phyloP scores from a whole-genome alignment of 1,139 yeast species.

The Suhomyces coccinellae region DNA sequence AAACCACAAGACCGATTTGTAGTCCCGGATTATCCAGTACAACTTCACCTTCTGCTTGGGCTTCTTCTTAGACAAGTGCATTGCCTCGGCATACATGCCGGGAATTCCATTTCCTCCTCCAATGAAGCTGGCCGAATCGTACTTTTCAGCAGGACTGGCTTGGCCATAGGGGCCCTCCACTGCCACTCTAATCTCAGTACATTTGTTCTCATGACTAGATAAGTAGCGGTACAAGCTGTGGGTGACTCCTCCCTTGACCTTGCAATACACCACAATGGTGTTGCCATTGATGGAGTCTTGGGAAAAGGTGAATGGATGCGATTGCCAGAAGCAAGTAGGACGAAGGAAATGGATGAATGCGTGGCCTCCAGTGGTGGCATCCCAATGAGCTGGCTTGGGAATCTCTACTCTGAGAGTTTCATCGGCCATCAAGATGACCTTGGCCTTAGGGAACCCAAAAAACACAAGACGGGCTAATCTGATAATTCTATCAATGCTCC shows the following conservation, averaged over 20 bases:
- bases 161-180: conserved; percentile 53
- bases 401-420: conserved; percentile 44
- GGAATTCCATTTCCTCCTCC: conserved; percentile 55
- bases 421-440: conserved; percentile 32
- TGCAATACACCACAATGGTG: conserved; percentile 32
- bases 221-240: conserved; percentile 27
- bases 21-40: conserved; percentile 54
- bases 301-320: conserved; percentile 43
- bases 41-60: conserved; percentile 34
- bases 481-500: conserved; percentile 44
- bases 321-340: conserved; percentile 36
- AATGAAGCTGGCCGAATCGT: conserved; percentile 37
- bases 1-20: conserved; percentile 49
- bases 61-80: conserved; percentile 21
- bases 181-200: conserved; percentile 33
- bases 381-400: conserved; percentile 45
- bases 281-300: conserved; percentile 16
- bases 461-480: conserved; percentile 33
- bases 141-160: conserved; percentile 32
- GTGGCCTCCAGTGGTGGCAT: conserved; percentile 51
- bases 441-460: conserved; percentile 44
- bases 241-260: conserved; percentile 42
- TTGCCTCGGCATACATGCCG: conserved; percentile 44
- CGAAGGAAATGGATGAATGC: conserved; percentile 49
- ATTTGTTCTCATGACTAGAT: conserved; percentile 23